These are phyloP conservation scores for Aaosphaeria pasadenensis DNA, from an alignment of 2,329 filamentous ascomycete species.

Conservation along the genomic window DNA sequence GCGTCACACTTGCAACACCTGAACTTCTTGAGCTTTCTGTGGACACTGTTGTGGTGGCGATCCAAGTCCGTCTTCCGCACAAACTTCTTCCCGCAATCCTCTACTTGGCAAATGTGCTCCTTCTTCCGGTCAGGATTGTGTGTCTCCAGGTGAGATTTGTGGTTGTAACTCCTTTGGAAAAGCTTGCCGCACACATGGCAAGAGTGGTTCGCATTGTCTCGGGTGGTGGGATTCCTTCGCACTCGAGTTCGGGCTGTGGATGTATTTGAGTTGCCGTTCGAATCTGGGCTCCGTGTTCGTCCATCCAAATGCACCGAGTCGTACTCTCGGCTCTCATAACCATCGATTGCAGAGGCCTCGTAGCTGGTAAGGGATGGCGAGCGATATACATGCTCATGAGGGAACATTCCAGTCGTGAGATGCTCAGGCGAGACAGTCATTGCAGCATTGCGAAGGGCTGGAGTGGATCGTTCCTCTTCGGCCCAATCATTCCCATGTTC, in stretches of 20 bases:
- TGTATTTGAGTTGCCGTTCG: slow-evolving; percentile 4
- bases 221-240: slow-evolving; percentile 47
- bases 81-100: slow-evolving; percentile 71
- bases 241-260: slow-evolving; percentile 7
- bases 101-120: slow-evolving; percentile 64
- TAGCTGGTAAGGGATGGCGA: slow-evolving; percentile 18
- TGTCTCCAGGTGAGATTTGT: slow-evolving; percentile 80
- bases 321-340: slow-evolving; percentile 10
- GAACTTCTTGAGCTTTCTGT: slow-evolving; percentile 69
- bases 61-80: slow-evolving; percentile 77
- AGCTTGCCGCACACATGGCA: slow-evolving; percentile 74
- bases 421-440: slow-evolving; percentile 33
- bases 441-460: slow-evolving; percentile 11
- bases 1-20: slow-evolving; percentile 68
- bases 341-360: slow-evolving; percentile 11
- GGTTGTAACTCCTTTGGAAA: slow-evolving; percentile 83
- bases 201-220: slow-evolving; percentile 67
- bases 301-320: slow-evolving; percentile 10
- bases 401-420: slow-evolving; percentile 16
- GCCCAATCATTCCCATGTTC: slow-evolving; percentile 24
- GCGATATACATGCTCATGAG: slow-evolving; percentile 23
- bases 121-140: slow-evolving; percentile 73
- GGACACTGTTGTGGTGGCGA: slow-evolving; percentile 60
- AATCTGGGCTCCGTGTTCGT: slow-evolving; percentile 11
- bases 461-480: slow-evolving; percentile 15